Base-by-base conservation (phyloP, 208 protist genomes). In the Leishmania arabica region DNA sequence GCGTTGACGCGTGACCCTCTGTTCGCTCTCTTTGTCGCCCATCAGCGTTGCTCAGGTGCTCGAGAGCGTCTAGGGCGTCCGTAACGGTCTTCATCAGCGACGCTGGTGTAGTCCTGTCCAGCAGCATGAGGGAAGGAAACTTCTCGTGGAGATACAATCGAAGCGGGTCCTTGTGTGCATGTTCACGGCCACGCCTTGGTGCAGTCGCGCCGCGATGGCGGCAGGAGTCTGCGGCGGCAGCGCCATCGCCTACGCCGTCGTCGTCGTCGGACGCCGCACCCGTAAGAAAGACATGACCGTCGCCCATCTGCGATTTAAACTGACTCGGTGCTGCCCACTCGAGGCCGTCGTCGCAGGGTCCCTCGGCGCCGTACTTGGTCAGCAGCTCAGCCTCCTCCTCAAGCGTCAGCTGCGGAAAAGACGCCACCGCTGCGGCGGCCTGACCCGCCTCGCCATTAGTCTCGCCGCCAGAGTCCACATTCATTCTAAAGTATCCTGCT, bases 251-350 rank as follows among this genome's bases (percentile, higher is more conserved):
- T 8, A 77, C 75, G 34, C 34, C 34, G 62, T 86, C 84, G 34
- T 71, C 83, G 24, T 70, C 83, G 37, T 56, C 69, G 3, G 21
- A 19, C 8, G 34, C 60, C 8, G 84, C 80, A 1, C 88, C 92
- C 0, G 95, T 98, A 19, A 98, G 85, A 75, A 98, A 98, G 7
- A 98, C 77, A 56, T 94, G 84, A 0, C 77, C 73, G 27, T 87
- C 86, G 9, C 89, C 91, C 65, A 95, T 86, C n/a, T 88, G 79
- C 31, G 91, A 95, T 17, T 87, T 84, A 76, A 91, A 95, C 1
- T 75, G 86, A 72, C 91, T 95, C 0, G 86, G 76, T 24, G 89
- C 81, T 21, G 76, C 70, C 79, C 77, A 91, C 37, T 86, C 84
- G 17, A 96, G 62, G 21, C 70, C 80, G 56, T 88, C 77, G 66